These are phyloP conservation scores for Ophiostoma ips DNA, from an alignment of 2,329 filamentous ascomycete species.

Conservation along the genomic window DNA sequence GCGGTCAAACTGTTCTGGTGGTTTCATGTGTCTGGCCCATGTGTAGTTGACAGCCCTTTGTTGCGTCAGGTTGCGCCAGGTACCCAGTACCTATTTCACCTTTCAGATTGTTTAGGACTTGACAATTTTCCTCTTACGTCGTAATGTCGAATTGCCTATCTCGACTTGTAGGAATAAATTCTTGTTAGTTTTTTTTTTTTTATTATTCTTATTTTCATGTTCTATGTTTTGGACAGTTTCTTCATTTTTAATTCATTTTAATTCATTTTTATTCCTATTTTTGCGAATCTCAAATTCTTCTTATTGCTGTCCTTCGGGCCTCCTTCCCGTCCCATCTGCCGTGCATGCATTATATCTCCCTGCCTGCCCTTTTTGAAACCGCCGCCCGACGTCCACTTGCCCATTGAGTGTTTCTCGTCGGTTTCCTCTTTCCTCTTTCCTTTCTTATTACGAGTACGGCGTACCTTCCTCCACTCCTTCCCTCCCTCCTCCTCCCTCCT, in stretches of 20 bases:
- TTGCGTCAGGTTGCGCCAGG: too few species aligned
- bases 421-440: background rate
- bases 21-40: background rate
- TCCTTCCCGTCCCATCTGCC: background rate
- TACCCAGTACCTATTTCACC: background rate
- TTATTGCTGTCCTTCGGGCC: background rate
- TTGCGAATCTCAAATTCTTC: background rate
- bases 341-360: background rate
- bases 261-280: background rate
- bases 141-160: too few species aligned
- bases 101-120: too few species aligned
- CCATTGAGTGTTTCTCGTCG: background rate
- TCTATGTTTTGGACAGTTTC: background rate
- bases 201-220: background rate
- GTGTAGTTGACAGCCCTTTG: background rate
- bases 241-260: background rate
- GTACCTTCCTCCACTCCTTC: background rate
- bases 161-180: too few species aligned
- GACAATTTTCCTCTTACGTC: too few species aligned
- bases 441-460: background rate
- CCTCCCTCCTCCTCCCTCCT: background rate
- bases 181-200: background rate
- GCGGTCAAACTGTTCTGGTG: background rate
- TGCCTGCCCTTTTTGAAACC: background rate
- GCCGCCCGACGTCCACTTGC: background rate